Conservation (phyloP, 1,284 basidiomycete genomes). For the Apiotrichum porosum region DNA sequence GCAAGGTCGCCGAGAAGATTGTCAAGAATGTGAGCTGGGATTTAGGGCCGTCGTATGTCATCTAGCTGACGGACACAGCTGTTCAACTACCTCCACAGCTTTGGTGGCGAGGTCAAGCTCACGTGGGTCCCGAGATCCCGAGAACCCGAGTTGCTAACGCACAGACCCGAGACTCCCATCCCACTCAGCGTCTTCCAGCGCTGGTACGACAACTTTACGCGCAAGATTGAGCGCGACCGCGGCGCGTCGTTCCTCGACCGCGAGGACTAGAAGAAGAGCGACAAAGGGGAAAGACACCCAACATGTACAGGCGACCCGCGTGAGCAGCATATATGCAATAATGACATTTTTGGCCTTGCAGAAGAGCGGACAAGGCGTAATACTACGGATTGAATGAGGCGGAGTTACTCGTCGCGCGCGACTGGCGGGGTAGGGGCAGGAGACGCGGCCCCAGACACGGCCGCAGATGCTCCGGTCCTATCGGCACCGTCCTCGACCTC, state of each 20-base stretch:
- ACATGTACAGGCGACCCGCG: too few species aligned
- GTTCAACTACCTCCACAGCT: slow-evolving; percentile 78
- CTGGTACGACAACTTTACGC: slow-evolving; percentile 75
- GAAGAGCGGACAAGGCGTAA: too few species aligned
- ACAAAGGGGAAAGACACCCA: too few species aligned
- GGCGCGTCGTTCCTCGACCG: slow-evolving; percentile 72
- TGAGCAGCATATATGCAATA: too few species aligned
- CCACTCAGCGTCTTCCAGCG: slow-evolving; percentile 69
- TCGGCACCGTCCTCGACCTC: slow-evolving; percentile 25
- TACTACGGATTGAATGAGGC: too few species aligned
- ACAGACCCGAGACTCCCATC: slow-evolving; percentile 58
- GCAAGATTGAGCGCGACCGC: slow-evolving; percentile 62
- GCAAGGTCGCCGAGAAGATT: slow-evolving; percentile 48
- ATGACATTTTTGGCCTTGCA: too few species aligned
- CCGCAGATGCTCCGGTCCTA: too few species aligned
- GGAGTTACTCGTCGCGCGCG: too few species aligned
- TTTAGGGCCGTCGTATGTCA: slow-evolving; percentile 27
- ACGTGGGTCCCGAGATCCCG: slow-evolving; percentile 40
- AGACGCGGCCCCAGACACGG: too few species aligned
- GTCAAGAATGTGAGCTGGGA: slow-evolving; percentile 47
- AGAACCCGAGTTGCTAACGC: neutral
- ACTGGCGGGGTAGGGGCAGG: too few species aligned
- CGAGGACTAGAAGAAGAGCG: slow-evolving; percentile 54
- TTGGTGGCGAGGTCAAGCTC: slow-evolving; percentile 54
- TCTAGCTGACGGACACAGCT: slow-evolving; percentile 52